Conservation (phyloP, 2,329 filamentous ascomycete genomes). For the Ophiostoma perfectum region DNA sequence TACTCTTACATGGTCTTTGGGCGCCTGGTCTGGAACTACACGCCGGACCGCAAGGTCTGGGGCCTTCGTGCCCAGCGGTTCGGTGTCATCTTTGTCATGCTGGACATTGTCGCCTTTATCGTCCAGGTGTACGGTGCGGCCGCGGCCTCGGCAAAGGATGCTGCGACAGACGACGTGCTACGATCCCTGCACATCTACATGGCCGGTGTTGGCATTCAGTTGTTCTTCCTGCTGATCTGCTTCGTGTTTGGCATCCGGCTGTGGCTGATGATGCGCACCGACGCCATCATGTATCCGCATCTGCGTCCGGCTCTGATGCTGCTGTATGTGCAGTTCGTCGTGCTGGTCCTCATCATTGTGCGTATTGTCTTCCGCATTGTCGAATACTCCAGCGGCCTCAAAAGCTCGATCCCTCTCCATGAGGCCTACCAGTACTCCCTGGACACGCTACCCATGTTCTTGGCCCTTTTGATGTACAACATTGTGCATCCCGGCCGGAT, state of each 20-base stretch:
- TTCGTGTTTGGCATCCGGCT: neutral
- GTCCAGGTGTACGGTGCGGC: neutral
- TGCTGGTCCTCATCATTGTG: neutral
- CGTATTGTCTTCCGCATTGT: neutral
- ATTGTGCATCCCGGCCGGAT: neutral
- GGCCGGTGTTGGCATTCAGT: neutral
- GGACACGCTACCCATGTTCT: neutral
- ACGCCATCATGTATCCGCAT: neutral
- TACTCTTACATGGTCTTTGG: constrained; percentile 43
- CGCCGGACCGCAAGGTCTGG: constrained; percentile 33
- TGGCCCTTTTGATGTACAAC: neutral
- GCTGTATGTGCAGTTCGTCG: constrained; percentile 1
- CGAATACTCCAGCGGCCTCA: neutral
- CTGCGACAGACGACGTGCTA: neutral
- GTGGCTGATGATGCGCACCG: neutral
- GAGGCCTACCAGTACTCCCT: constrained; percentile 8
- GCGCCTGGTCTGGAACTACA: constrained; percentile 37
- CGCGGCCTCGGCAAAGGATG: neutral
- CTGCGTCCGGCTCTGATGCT: neutral
- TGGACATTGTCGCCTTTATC: neutral
- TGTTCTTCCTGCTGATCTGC: neutral
- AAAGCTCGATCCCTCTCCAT: neutral
- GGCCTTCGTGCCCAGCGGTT: neutral
- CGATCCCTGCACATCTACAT: neutral
- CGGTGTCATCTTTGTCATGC: neutral